phyloP scores from a whole-genome alignment of 2,329 filamentous ascomycete species.

The Cryphonectria carpinicola region DNA sequence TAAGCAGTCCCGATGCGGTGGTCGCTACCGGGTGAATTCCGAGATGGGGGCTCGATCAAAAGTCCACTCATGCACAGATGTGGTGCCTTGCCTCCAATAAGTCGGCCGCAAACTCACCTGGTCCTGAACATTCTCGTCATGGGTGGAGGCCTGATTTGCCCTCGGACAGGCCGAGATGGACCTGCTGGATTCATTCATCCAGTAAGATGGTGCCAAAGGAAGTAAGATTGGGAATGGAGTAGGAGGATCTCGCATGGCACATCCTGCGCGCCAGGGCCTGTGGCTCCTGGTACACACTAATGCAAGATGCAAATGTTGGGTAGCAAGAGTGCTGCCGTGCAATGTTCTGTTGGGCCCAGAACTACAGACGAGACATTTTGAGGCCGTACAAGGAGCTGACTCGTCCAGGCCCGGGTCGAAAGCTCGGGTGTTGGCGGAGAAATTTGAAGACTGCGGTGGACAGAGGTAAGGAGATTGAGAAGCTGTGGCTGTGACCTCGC shows the following conservation, averaged over 20 bases:
- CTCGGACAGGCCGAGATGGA: background rate
- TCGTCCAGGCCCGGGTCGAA: background rate
- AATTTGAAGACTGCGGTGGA: background rate
- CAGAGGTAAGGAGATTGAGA: background rate
- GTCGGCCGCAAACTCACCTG: conserved; percentile 1
- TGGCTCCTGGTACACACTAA: background rate
- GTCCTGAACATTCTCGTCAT: background rate
- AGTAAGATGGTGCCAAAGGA: background rate
- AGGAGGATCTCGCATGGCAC: conserved; percentile 1
- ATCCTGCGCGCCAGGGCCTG: background rate
- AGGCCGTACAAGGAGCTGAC: background rate
- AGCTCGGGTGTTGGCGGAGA: background rate
- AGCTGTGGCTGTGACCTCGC: background rate
- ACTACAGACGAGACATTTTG: background rate
- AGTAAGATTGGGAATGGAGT: background rate
- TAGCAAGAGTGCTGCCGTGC: conserved; percentile 3
- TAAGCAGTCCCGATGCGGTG: background rate
- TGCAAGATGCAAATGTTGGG: conserved; percentile 5
- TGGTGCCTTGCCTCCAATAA: background rate
- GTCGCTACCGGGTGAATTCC: background rate
- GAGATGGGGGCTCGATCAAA: background rate
- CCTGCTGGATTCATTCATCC: background rate
- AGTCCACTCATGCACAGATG: background rate
- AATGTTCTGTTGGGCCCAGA: background rate
- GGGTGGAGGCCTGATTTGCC: background rate